Base-by-base conservation (phyloP, 208 protist species). In the Leishmania martiniquensis region DNA sequence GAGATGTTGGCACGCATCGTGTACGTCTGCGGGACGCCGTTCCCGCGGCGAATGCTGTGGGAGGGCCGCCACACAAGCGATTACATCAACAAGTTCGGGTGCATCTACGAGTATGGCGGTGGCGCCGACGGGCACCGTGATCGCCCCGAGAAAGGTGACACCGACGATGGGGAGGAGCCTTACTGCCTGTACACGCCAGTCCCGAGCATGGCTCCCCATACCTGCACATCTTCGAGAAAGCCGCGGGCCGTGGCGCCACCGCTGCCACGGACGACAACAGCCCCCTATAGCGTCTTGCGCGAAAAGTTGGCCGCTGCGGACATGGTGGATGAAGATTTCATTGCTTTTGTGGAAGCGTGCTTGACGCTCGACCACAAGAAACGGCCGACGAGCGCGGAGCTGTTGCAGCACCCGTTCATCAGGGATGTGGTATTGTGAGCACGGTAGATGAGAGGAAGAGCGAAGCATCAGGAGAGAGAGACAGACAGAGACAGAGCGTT, bases 1-100 rank as follows among this genome's bases (percentile, higher is more conserved):
- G 96, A 98, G 80, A 98, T 99, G 95, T 91, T 99, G 72, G 95
- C 93, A 4, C 88, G 96, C 37, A 98, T 99, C 66, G 87, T 96
- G 39, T 91, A 88, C 72, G 93, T 98, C 34, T 96, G 95, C 77
- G 97, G 97, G 25, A 76, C 78, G 25, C 93, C 95, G 15, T 91
- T 98, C 72, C 93, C 95, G 2, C 77, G 89, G n/a, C 73, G 85
- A 32, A 91, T 98, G 87, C 84, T 99, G 29, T 93, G 89, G 93
- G 87, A 97, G 59, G 97, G 94, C 15, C 83, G 92, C 55, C 91
- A 97, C 86, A 96, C 92, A 39, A 78, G 89, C 72, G 91, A 91
- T 80, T 98, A 95, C 87, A 93, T 98, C 74, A 98, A 92, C 77
- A 94, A 95, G 80, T 95, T 96, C 73, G 89, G 88, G 73, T 88